These are phyloP conservation scores for Mallotus nudiflorus DNA, from an alignment of 345 rosid species.

Conservation along the genomic window DNA sequence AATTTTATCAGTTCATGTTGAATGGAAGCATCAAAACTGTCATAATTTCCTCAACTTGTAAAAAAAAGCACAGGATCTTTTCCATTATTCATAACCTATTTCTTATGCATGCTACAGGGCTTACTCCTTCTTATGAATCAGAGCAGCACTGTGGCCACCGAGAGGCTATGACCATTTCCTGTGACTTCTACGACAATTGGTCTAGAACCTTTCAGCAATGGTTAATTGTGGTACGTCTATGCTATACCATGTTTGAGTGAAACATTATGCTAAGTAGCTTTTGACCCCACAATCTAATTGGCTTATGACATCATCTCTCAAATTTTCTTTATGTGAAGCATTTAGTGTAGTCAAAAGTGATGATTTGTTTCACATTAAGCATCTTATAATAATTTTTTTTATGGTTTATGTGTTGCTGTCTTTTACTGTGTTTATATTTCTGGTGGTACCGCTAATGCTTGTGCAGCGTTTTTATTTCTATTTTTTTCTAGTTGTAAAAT, in stretches of 20 bases:
- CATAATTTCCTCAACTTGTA: neutral
- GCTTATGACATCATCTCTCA: neutral
- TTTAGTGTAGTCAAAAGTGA: neutral
- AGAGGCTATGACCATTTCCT: too few relatives aligned
- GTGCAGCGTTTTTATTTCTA: neutral
- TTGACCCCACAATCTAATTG: neutral
- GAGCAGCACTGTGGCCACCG: too few relatives aligned
- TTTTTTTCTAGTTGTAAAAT: neutral
- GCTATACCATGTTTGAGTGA: too few relatives aligned
- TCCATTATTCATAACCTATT: neutral
- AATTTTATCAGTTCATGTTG: neutral
- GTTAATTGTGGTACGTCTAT: too few relatives aligned
- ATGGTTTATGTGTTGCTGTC: neutral
- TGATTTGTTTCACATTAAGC: neutral
- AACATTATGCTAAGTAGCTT: too few relatives aligned
- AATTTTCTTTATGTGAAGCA: neutral
- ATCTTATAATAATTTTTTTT: neutral
- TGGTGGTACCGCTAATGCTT: neutral
- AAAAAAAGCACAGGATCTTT: too few relatives aligned
- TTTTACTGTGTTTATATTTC: neutral
- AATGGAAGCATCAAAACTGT: neutral
- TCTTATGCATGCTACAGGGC: neutral
- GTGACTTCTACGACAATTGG: too few relatives aligned
- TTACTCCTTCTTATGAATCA: neutral
- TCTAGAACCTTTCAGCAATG: too few relatives aligned